Base-by-base conservation (phyloP, 2,329 filamentous ascomycete species). In the Diaporthe velutina region DNA sequence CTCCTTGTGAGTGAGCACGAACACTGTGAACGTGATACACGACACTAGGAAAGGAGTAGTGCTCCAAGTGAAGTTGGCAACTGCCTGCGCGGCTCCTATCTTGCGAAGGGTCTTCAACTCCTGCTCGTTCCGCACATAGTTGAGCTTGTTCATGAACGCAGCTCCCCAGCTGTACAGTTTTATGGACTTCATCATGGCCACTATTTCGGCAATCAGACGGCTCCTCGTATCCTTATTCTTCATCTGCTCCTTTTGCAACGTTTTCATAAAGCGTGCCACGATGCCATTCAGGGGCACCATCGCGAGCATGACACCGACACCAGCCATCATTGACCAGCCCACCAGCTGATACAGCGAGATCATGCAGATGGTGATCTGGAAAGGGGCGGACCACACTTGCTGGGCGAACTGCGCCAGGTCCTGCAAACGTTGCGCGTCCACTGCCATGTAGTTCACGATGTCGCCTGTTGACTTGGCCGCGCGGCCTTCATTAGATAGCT, bases 121-220 rank as follows among this genome's bases (percentile, higher is more conserved):
- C 79, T 95, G 91, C 80, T 99, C 97, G 84, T 99, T 99, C 84
- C 97, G 92, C 76, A 99, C 95, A 83, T 94, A 94, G 85, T 97
- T 98, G 75, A 99, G 91, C 85, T 98, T 98, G 84, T 95, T 97
- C 93, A 98, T 98, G 82, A 99, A 99, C 19, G 97, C 96, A 40
- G 93, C 93, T 42, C 96, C 96, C 97, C 97, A 99, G 40, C 97
- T 97, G 83, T 98, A 99, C 28, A 99, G 90, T 86, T 99, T 99
- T 87, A 99, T 97, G 82, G 95, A 98, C 88, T 99, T 99, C 94
- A 99, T 99, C 85, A 98, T 98, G 88, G 97, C 98, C 81, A 99
- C 88, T 78, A 99, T 99, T 84, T 99, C 97, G 9, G 96, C 97
- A 88, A 98, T 98, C 74, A 99, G 86, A 67, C 96, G 92, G 61